Conservation (phyloP, 441 rosid species). For the Rhodomyrtus psidioides region DNA sequence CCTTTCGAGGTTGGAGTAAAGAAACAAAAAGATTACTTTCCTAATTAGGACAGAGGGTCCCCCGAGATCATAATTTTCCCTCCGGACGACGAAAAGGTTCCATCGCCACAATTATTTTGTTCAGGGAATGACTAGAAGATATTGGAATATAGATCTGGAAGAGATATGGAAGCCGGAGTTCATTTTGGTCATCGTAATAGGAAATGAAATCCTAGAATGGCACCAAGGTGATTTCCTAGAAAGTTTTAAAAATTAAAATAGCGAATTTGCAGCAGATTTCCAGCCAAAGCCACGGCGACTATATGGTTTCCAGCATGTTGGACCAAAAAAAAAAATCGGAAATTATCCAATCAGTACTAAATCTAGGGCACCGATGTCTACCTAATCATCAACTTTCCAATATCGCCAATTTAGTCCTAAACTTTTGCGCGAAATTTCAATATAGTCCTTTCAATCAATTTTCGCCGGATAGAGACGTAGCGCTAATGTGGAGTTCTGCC, state of each 20-base stretch:
- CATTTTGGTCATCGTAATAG: too few species aligned
- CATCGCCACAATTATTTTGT: too few species aligned
- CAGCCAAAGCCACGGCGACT: not conserved
- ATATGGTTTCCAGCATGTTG: not conserved
- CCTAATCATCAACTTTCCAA: not conserved
- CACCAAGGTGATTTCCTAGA: not conserved
- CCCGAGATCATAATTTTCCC: not conserved
- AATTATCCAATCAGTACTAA: accelerated
- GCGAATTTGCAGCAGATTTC: not conserved
- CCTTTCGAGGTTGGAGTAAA: not conserved
- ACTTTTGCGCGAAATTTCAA: not conserved
- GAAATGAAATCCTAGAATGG: too few species aligned
- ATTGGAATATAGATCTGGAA: too few species aligned
- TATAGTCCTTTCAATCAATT: accelerated
- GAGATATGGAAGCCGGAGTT: too few species aligned
- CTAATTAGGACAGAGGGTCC: not conserved
- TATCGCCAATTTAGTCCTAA: not conserved
- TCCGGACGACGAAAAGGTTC: too few species aligned
- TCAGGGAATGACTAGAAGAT: too few species aligned
- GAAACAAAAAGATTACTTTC: not conserved
- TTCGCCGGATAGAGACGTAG: accelerated
- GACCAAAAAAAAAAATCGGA: not conserved
- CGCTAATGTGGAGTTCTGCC: not conserved
- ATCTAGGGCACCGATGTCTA: not conserved
- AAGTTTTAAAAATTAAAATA: not conserved